Evolutionary conservation across 768 basidiomycete genomes (phyloP), one percentile per base, ranked within the genome.

Genomic region (Rhodotorula diobovata): DNA sequence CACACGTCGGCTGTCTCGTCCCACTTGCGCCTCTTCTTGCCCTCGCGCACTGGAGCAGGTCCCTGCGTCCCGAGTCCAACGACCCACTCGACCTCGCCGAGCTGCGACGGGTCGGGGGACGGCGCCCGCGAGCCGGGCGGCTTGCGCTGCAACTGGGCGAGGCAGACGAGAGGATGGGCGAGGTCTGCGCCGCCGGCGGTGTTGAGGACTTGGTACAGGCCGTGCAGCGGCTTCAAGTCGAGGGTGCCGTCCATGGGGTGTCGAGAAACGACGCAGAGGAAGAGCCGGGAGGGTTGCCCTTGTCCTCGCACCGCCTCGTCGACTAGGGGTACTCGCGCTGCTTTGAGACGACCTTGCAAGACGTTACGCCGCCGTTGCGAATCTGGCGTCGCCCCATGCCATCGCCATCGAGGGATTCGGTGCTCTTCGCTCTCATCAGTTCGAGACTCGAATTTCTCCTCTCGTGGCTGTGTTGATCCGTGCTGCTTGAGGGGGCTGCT

Each of bases 11-110:
- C 43, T 15, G 6, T 1, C 6, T 10, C 16, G 0, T 39, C 9
- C 5, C 4, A 3, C 23, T 53, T 53, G 51, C 51, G 51, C 41
- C 43, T n/a, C 63, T 39, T 45, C 21, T 34, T 18, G 34, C 16
- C 23, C 39, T 28, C 16, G n/a, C 11, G 25, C 37, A 5, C n/a
- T 10, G 37, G 37, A 18, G 15, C 30, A 16, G n/a, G 15, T 1
- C 6, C 9, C 41, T 37, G 28, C 21, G 60, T 16, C 21, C 63
- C 63, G 32, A 64, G 23, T 4, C 32, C 43, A 14, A 56, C 30
- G 43, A 46, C 34, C 63, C 63, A 64, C 43, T 64, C 54, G 32
- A 64, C 6, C 32, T 43, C 54, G 30, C 54, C 63, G n/a, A 28
- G 63, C 21, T 45, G n/a, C 0, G 21, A 32, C 8, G 45, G 25